These are phyloP conservation scores for Podaxis sp. DNA, from an alignment of 768 basidiomycete species.

Conservation along the genomic window DNA sequence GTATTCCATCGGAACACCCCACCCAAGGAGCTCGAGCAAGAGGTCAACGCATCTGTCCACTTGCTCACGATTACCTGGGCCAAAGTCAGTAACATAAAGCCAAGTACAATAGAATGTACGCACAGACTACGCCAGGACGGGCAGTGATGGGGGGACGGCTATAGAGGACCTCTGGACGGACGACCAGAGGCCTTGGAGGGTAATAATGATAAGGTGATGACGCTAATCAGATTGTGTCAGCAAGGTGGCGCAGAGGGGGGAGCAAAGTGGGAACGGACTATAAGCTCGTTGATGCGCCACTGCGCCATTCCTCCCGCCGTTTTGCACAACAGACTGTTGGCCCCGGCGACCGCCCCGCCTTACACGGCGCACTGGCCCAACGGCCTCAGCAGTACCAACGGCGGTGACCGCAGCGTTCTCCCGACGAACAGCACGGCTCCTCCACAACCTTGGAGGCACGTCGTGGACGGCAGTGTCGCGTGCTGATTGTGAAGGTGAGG, in stretches of 20 bases:
- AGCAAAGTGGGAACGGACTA: not conserved
- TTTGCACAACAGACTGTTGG: not conserved
- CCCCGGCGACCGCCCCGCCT: not conserved
- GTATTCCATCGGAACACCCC: slow-evolving; percentile 52
- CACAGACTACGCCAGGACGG: not conserved
- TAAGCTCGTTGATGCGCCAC: slow-evolving; percentile 2
- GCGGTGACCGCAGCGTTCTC: not conserved
- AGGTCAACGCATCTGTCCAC: slow-evolving; percentile 23
- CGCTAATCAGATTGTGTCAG: not conserved
- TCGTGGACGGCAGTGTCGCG: not conserved
- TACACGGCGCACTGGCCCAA: not conserved
- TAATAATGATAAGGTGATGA: not conserved
- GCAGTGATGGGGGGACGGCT: not conserved
- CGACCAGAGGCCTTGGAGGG: not conserved
- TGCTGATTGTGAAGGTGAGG: not conserved
- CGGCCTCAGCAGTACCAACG: not conserved
- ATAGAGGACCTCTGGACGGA: slow-evolving; percentile 10
- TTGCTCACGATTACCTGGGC: not conserved
- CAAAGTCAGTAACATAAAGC: not conserved
- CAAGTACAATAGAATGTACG: not conserved
- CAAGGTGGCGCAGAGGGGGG: not conserved
- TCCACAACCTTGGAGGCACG: not conserved
- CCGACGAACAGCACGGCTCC: not conserved
- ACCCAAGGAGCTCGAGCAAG: slow-evolving; percentile 56
- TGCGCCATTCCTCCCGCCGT: not conserved